Percentiles rank a stretch among this genome's conserved stretches.
These are phyloP conservation scores for Lasiodiplodia citricola DNA, from an alignment of 2,329 filamentous ascomycete species.

Conservation along the genomic window DNA sequence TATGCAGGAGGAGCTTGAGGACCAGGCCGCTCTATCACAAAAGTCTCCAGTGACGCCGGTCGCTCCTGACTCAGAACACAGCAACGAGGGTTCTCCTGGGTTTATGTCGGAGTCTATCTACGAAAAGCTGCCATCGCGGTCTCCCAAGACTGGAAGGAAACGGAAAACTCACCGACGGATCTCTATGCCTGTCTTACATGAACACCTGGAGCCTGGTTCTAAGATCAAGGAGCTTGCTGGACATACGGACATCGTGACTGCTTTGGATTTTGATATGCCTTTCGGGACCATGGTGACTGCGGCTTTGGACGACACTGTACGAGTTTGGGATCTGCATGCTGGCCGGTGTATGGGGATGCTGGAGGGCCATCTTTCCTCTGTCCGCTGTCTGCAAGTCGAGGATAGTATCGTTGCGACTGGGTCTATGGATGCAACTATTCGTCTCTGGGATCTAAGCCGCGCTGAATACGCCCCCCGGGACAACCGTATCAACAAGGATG, in stretches of 20 bases:
- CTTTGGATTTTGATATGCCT: constrained; percentile 94
- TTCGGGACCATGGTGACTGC: constrained; percentile 95
- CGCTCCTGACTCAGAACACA: constrained; percentile 56
- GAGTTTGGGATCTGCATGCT: constrained; percentile 95
- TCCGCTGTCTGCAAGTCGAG: constrained; percentile 89
- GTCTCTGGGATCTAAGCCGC: constrained; percentile 91
- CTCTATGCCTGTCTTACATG: constrained; percentile 93
- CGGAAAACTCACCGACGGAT: constrained; percentile 69
- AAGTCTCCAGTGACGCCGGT: constrained; percentile 45
- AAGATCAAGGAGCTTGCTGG: constrained; percentile 87
- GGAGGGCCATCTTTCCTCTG: constrained; percentile 93
- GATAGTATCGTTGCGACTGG: constrained; percentile 95
- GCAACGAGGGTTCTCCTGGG: constrained; percentile 53
- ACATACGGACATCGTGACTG: constrained; percentile 85
- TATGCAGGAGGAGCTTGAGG: constrained; percentile 63
- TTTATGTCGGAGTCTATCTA: constrained; percentile 99
- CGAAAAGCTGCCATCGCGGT: constrained; percentile 76
- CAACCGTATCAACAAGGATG: constrained; percentile 56
- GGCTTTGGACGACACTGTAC: constrained; percentile 88
- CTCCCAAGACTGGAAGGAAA: constrained; percentile 58
- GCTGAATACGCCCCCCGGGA: constrained; percentile 78
- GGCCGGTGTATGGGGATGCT: constrained; percentile 89
- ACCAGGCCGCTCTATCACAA: constrained; percentile 52
- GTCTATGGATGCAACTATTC: constrained; percentile 91
- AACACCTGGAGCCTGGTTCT: constrained; percentile 90